A percentile compares a stretch with the other conserved stretches of the same genome.
Conservation (phyloP, 495 filamentous ascomycete genomes). For the Tuber brumale region DNA sequence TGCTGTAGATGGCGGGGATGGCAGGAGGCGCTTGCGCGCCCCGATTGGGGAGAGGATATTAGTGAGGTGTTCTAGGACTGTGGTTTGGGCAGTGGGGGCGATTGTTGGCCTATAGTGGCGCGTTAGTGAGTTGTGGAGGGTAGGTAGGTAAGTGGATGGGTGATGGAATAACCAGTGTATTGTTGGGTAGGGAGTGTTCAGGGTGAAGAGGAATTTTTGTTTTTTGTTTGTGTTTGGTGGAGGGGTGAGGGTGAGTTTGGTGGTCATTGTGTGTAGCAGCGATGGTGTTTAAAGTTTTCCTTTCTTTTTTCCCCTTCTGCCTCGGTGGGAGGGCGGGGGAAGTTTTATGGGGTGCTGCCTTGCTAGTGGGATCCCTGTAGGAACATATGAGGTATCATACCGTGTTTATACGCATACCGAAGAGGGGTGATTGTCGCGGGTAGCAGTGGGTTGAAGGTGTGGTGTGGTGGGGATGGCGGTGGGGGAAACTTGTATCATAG, state of each 20-base stretch:
- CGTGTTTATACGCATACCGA: too few species aligned
- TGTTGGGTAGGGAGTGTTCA: background rate
- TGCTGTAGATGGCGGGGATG: background rate
- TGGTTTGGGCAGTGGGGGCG: background rate
- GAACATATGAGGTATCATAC: background rate
- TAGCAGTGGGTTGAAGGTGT: background rate
- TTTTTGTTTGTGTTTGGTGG: background rate
- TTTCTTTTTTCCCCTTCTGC: background rate
- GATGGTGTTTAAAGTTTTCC: background rate
- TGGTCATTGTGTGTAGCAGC: background rate
- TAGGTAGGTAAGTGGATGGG: background rate
- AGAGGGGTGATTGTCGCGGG: background rate
- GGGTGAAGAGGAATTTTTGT: background rate
- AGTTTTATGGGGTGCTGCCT: background rate
- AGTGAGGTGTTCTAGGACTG: background rate
- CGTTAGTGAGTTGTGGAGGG: background rate
- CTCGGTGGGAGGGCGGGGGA: too few species aligned
- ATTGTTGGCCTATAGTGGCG: background rate
- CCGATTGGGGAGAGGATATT: background rate
- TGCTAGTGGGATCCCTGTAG: background rate
- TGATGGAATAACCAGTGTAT: background rate
- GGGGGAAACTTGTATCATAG: too few species aligned
- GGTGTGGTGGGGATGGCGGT: background rate
- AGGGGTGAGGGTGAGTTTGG: background rate
- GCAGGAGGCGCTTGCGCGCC: background rate